Base-by-base conservation (phyloP, 2,329 filamentous ascomycete species). In the Diaporthe caulivora region DNA sequence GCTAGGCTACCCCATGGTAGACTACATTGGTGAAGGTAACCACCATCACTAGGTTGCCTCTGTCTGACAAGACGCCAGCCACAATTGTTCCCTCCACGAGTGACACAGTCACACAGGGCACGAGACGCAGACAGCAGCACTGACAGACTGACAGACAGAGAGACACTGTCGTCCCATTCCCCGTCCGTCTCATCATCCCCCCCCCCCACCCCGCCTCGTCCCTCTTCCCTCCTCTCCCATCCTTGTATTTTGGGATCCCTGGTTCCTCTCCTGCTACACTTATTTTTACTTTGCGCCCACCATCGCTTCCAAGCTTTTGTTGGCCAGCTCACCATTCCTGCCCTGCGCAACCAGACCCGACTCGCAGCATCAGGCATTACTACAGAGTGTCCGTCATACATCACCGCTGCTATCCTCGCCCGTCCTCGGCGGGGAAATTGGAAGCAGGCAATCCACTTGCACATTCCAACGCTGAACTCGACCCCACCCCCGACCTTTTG, bases 211-310 rank as follows among this genome's bases (percentile, higher is more conserved):
- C n/a, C n/a, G n/a, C n/a, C n/a, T n/a, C n/a, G n/a, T n/a, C n/a
- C n/a, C n/a, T n/a, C n/a, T n/a, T 65, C 60, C 60, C 37, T 65
- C 60, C 44, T 31, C 60, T 65, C 44, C 60, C 60, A 65, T 65
- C 60, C 47, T 47, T 57, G 54, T 21, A 10, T 7, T 15, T 7
- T 37, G n/a, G 47, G 26, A 58, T 58, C 34, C 67, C 67, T 58
- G 58, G 67, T 34, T 58, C 67, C 67, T 70, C 67, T 34, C 37
- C 67, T 70, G 67, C 67, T 49, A 58, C 53, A 70, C 53, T 70
- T 71, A 53, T 62, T 71, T 71, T 62, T 71, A 53, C 55, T 31
- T 31, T 29, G 67, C 37, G 68, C 34, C 55, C 44, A 62, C 53
- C 68, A 31, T 31, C n/a, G 29, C 13, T 26, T 26, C 44, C 62